Evolutionary conservation across 2,329 filamentous ascomycete species (phyloP).

Genomic region (Claviceps humidiphila): DNA sequence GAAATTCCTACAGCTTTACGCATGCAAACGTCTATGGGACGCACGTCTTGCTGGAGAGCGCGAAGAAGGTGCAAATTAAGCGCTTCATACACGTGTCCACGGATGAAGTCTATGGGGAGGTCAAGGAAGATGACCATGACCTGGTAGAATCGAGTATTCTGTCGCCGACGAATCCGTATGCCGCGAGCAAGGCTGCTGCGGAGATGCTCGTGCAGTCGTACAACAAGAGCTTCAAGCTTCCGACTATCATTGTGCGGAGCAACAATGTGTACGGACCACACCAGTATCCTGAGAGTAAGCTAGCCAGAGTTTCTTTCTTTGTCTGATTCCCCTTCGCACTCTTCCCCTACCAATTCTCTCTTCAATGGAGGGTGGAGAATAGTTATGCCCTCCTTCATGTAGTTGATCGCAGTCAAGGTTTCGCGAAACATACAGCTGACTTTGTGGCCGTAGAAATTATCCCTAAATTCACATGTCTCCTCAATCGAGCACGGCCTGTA

Average conservation of each 20-base stretch:
- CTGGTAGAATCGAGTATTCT: slow-evolving; percentile 61
- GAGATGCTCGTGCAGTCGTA: slow-evolving; percentile 86
- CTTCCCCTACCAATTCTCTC: no score
- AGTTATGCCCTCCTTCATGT: no score
- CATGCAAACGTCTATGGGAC: slow-evolving; percentile 74
- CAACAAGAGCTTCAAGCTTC: slow-evolving; percentile 68
- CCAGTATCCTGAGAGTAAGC: slow-evolving; percentile 69
- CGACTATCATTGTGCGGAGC: slow-evolving; percentile 64
- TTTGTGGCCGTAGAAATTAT: slow-evolving; percentile 53
- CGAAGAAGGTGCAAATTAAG: slow-evolving; percentile 55
- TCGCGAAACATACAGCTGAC: not conserved
- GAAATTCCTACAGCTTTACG: slow-evolving; percentile 70
- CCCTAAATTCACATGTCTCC: slow-evolving; percentile 64
- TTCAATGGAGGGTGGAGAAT: no score
- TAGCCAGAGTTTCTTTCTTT: not conserved
- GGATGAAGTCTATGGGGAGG: slow-evolving; percentile 77
- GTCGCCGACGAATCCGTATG: slow-evolving; percentile 70
- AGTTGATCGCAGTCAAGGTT: no score
- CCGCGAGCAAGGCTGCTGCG: slow-evolving; percentile 67
- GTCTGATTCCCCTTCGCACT: not conserved
- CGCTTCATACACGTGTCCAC: slow-evolving; percentile 74
- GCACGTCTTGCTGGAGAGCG: slow-evolving; percentile 68
- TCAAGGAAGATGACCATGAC: slow-evolving; percentile 57
- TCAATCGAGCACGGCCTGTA: slow-evolving; percentile 52
- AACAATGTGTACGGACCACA: slow-evolving; percentile 82